These are phyloP conservation scores for Aechmea fasciata DNA, from an alignment of 176 grass and related monocot species.

Conservation along the genomic window DNA sequence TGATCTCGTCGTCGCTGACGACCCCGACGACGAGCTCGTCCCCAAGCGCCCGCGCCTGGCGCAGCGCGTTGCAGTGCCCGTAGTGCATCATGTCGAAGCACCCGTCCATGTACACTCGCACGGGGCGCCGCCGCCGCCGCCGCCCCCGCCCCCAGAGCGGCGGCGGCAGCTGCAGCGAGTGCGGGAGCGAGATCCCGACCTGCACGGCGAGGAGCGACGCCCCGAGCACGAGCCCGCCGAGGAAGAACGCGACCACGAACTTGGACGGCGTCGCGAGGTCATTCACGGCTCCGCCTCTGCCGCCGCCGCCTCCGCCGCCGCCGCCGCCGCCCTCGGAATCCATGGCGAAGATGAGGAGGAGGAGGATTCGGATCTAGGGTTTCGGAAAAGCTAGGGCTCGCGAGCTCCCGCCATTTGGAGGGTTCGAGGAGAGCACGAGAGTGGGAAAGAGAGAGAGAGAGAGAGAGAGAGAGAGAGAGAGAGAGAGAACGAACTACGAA, in stretches of 20 bases:
- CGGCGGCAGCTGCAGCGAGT: conserved; percentile 4
- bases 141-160: conserved; percentile 12
- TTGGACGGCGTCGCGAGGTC: conserved; percentile 7
- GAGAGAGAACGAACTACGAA: no score
- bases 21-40: conserved; percentile 86
- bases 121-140: conserved; percentile 33
- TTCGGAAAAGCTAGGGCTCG: not conserved
- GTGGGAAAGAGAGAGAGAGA: not conserved
- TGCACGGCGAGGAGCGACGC: conserved; percentile 40
- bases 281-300: not conserved
- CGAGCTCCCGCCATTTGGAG: not conserved
- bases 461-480: not conserved
- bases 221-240: conserved; percentile 63
- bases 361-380: not conserved
- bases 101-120: conserved; percentile 93
- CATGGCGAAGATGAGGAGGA: not conserved
- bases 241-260: conserved; percentile 39
- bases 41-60: conserved; percentile 71
- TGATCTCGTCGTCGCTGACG: conserved; percentile 73
- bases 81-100: conserved; percentile 99
- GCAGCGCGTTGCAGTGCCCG: conserved; percentile 75
- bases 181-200: conserved; percentile 5
- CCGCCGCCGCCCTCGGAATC: not conserved
- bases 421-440: not conserved
- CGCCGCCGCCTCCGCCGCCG: conserved; percentile 6